Conservation (phyloP, 1,139 yeast genomes). For the Pichia terricola region DNA sequence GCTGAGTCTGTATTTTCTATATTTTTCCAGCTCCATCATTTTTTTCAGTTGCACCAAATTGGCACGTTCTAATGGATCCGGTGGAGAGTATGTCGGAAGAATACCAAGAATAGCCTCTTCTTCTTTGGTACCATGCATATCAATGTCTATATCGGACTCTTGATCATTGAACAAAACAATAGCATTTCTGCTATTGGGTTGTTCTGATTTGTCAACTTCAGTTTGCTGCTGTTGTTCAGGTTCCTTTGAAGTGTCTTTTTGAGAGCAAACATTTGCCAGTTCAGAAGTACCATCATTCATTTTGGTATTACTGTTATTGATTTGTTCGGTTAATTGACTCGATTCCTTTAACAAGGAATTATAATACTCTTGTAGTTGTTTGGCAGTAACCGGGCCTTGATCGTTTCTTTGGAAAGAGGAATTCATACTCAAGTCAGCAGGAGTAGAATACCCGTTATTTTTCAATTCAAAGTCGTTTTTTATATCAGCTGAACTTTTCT, state of each 20-base stretch:
- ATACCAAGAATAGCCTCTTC: constrained; percentile 1
- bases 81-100: constrained; percentile 10
- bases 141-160: not conserved
- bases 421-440: not conserved
- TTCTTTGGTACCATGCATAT: not conserved
- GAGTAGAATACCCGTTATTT: not conserved
- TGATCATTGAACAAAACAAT: constrained; percentile 6
- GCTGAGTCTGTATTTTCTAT: constrained; percentile 18
- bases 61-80: constrained; percentile 25
- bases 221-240: not conserved
- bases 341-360: constrained; percentile 18
- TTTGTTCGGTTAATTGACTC: constrained; percentile 1
- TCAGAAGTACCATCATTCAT: constrained; percentile 6
- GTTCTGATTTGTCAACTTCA: not conserved
- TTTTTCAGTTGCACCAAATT: constrained; percentile 23
- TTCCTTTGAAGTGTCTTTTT: not conserved
- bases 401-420: constrained; percentile 3
- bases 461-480: not conserved
- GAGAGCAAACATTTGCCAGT: constrained; percentile 14
- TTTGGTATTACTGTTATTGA: not conserved
- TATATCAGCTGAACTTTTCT: too few species aligned
- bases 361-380: constrained; percentile 20
- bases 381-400: constrained; percentile 16
- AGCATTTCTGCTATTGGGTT: not conserved
- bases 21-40: constrained; percentile 24